Evolutionary conservation across 2,329 filamentous ascomycete genomes (phyloP).

Genomic region (Ceratocystiopsis brevicomis): DNA sequence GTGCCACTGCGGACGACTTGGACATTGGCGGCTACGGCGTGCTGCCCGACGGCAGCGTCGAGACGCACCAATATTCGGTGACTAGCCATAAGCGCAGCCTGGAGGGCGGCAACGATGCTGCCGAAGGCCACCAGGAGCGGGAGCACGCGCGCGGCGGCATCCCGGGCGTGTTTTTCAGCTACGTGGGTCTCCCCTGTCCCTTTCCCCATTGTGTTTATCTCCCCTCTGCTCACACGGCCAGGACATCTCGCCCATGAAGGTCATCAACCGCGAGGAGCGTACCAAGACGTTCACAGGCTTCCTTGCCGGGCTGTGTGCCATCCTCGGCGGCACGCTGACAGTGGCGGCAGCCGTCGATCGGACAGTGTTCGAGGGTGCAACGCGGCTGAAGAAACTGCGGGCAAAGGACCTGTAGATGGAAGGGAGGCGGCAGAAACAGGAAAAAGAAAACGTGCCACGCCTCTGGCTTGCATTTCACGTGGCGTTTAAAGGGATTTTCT

Average conservation of each 20-base stretch:
- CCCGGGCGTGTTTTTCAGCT: conserved; percentile 95
- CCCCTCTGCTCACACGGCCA: conserved; percentile 15
- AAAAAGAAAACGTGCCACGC: not conserved
- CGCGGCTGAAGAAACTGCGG: conserved; percentile 72
- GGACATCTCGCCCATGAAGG: conserved; percentile 99
- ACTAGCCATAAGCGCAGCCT: conserved; percentile 90
- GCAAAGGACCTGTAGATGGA: conserved; percentile 34
- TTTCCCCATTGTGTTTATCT: not conserved
- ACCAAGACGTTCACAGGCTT: conserved; percentile 83
- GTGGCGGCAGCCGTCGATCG: conserved; percentile 88
- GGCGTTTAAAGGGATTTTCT: conserved; percentile 4
- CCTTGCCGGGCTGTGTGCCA: conserved; percentile 80
- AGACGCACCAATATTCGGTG: conserved; percentile 96
- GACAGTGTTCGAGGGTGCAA: conserved; percentile 72
- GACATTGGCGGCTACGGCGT: conserved; percentile 52
- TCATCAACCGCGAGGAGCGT: conserved; percentile 85
- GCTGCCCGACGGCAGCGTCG: conserved; percentile 57
- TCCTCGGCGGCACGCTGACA: conserved; percentile 85
- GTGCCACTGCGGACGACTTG: conserved; percentile 18
- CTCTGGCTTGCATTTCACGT: not conserved
- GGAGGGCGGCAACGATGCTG: conserved; percentile 61
- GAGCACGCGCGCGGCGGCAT: conserved; percentile 82
- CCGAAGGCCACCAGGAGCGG: conserved; percentile 81
- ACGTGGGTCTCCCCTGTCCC: conserved; percentile 41
- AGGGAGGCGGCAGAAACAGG: not conserved